A percentile compares a stretch with the other conserved stretches of the same genome.
phyloP scores from a whole-genome alignment of 2,329 filamentous ascomycete genomes.

The Purpureocillium takamizusanense region DNA sequence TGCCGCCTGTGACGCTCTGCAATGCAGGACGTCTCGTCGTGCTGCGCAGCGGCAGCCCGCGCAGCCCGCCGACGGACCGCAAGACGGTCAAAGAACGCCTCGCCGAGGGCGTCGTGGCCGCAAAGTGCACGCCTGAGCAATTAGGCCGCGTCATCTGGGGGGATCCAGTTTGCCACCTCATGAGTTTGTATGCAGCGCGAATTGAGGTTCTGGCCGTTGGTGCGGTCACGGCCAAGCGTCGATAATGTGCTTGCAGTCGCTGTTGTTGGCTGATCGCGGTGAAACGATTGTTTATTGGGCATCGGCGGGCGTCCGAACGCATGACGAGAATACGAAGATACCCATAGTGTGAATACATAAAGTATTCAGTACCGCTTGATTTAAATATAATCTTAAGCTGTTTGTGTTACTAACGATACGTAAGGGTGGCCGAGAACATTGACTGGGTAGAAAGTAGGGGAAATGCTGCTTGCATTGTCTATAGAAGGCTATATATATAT shows the following conservation, averaged over 20 bases:
- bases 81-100: constrained; percentile 42
- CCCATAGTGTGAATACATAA: too few relatives aligned
- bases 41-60: constrained; percentile 42
- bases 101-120: constrained; percentile 56
- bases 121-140: constrained; percentile 57
- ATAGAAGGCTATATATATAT: too few relatives aligned
- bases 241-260: background rate
- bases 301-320: too few relatives aligned
- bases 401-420: too few relatives aligned
- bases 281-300: too few relatives aligned
- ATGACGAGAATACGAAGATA: too few relatives aligned
- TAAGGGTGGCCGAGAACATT: too few relatives aligned
- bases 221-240: constrained; percentile 23
- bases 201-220: constrained; percentile 63
- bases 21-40: constrained; percentile 63
- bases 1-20: constrained; percentile 58
- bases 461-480: too few relatives aligned
- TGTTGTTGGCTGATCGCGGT: too few relatives aligned
- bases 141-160: constrained; percentile 68
- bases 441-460: too few relatives aligned
- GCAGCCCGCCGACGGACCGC: constrained; percentile 27
- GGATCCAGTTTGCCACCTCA: constrained; percentile 70
- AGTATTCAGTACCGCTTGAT: too few relatives aligned
- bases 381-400: too few relatives aligned
- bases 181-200: constrained; percentile 66